Evolutionary conservation across 2,329 filamentous ascomycete species (phyloP), one percentile per base, ranked within the genome.

Genomic region (Nakataea oryzae): DNA sequence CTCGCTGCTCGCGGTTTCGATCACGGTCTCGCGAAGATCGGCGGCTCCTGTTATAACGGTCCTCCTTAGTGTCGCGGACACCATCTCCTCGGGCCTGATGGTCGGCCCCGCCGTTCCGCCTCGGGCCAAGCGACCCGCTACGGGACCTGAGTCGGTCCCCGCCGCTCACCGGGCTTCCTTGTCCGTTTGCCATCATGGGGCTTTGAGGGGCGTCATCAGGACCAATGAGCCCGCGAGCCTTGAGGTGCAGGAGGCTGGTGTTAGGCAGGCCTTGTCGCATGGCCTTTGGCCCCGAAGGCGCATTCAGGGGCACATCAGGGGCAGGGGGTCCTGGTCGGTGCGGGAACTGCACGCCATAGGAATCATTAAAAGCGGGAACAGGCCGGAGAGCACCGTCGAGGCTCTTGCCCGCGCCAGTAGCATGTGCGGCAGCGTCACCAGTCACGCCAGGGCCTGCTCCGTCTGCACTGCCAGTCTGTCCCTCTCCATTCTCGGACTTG

Each of bases 211-310:
- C 55, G 47, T 62, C 62, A 27, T 67, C 64, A 6, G 8, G 61
- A 54, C 47, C 47, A 21, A 66, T 56, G 24, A 73, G 72, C 61
- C 75, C 75, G 64, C 76, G 73, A 28, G 82, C 82, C 65, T 85
- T 78, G 72, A 87, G 72, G 68, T 89, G 84, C 66, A 86, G 83
- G 61, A 90, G 83, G 67, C 89, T 90, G 63, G 88, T 93, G 73
- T 96, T 96, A 60, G 90, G 89, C 13, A 92, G 79, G 32, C 92
- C 91, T 74, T 95, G 89, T 65, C 93, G 85, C 91, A 97, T 96
- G 24, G 95, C 95, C 75, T 95, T 93, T 58, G 95, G 95, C 12
- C 93, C 95, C 62, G 89, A 96, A 30, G 95, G 95, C 30, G 95
- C 95, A 76, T 81, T 91, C 75, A 86, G 74, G 57, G 85, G 85